Evolutionary conservation across 805 yeast species (phyloP).

Genomic region (Suhomyces pyralidae): DNA sequence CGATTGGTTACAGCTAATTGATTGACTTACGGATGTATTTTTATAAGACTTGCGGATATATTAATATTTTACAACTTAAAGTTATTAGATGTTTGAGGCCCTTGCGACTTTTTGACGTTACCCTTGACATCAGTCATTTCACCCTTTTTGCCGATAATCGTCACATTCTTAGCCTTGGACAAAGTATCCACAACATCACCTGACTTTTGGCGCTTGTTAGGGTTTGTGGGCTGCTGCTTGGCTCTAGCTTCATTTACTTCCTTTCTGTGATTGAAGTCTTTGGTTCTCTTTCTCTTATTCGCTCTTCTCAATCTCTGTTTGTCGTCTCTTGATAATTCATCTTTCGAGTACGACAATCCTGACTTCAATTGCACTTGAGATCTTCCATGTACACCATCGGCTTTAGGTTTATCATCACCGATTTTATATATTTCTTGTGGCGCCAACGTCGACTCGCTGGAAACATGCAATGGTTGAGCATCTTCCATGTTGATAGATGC

Average conservation of each 20-base stretch:
- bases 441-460: conserved; percentile 73
- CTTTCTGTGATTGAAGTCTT: conserved; percentile 41
- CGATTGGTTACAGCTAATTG: background rate
- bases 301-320: conserved; percentile 85
- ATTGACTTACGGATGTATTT: background rate
- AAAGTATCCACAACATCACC: conserved; percentile 69
- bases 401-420: conserved; percentile 36
- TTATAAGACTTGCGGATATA: background rate
- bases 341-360: conserved; percentile 77
- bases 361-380: conserved; percentile 66
- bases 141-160: conserved; percentile 75
- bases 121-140: conserved; percentile 72
- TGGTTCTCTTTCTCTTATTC: conserved; percentile 74
- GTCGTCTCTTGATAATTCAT: conserved; percentile 79
- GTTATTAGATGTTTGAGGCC: conserved; percentile 25
- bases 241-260: conserved; percentile 25
- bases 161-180: conserved; percentile 68
- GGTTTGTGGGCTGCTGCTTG: conserved; percentile 24
- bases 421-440: conserved; percentile 88
- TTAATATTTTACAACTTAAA: conserved; percentile 20
- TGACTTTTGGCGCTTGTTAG: conserved; percentile 51
- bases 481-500: conserved; percentile 91
- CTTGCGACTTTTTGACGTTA: conserved; percentile 49
- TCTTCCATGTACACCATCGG: conserved; percentile 29
- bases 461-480: conserved; percentile 85